Base-by-base conservation (phyloP, 306 rosid species). In the Lupinus albus region DNA sequence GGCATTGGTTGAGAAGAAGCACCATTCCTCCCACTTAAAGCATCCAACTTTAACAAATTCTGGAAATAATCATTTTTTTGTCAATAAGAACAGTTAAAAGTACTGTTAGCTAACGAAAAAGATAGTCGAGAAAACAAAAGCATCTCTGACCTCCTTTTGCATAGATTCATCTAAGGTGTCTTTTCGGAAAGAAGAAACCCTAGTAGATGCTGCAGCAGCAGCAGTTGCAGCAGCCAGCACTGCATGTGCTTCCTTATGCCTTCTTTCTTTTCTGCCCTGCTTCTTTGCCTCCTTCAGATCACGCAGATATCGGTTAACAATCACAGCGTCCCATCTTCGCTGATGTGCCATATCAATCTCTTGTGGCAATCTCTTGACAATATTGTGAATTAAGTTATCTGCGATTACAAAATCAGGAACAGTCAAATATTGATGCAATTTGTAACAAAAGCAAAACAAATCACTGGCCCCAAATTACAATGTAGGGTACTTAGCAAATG, bases 191-290 rank as follows among this genome's bases (percentile, higher is more conserved):
- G 96, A 87, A 41, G 96, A 89, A 48, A 82, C 81, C 85, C 99
- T 90, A 41, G 96, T 80, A 48, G 99, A 94, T 53, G 96, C 88
- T 1, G 99, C 97, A 0, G 97, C 97, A 14, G 97, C 99, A 63
- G 99, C 97, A 54, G 99, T 88, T 57, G 99, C 99, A 67, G 99
- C 99, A 70, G 97, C 99, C 72, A 94, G 79, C 16, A 94, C 96
- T 12, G 97, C 99, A 72, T 90, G 99, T 14, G 99, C 99, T 82
- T 94, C 99, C 84, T 85, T 90, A 73, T 90, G 95, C 77, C 86
- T 86, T 77, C 82, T 90, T 72, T 94, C 99, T 81, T 90, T 94
- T 73, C 96, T 86, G 45, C 99, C 99, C 71, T 74, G 99, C 81
- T 94, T 94, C 81, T 88, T 94, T 39, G 95, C 99, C 84, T 94